These are phyloP conservation scores for Pharnaceum exiguum DNA, from an alignment of 148 eudicot species.

Conservation along the genomic window DNA sequence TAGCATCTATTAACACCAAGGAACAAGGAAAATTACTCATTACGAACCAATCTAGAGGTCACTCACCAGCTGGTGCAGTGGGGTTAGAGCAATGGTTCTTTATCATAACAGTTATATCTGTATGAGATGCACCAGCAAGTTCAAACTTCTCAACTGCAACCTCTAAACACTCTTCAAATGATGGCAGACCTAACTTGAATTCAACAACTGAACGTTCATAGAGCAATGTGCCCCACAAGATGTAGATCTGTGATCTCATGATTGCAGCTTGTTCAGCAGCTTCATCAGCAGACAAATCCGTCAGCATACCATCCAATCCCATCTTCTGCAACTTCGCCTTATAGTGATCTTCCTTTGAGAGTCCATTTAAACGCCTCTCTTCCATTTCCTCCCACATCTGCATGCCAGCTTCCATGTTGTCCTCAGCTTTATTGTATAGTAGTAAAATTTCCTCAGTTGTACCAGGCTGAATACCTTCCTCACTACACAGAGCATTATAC, in stretches of 20 bases:
- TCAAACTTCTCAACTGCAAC: conserved; percentile 91
- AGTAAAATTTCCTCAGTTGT: conserved; percentile 52
- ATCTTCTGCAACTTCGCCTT: conserved; percentile 51
- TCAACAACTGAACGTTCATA: conserved; percentile 94
- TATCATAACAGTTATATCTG: conserved; percentile 84
- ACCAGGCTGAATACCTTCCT: conserved; percentile 38
- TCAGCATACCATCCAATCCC: conserved; percentile 65
- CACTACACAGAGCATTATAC: conserved; percentile 49
- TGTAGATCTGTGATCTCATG: conserved; percentile 77
- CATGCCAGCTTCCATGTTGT: conserved; percentile 89
- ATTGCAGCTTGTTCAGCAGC: conserved; percentile 65
- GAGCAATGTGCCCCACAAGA: conserved; percentile 87
- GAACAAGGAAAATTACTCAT: neutral
- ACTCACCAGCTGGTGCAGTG: conserved; percentile 62
- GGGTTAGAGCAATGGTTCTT: conserved; percentile 93
- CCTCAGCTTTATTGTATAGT: conserved; percentile 84
- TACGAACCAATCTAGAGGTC: neutral
- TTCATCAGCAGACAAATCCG: conserved; percentile 58
- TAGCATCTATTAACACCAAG: neutral
- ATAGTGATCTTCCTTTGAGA: conserved; percentile 60
- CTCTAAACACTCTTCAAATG: conserved; percentile 94
- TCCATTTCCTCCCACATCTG: conserved; percentile 97
- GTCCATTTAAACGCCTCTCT: conserved; percentile 80
- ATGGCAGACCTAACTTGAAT: conserved; percentile 68
- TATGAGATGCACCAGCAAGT: conserved; percentile 77